phyloP scores from a whole-genome alignment of 768 basidiomycete species.

The Leccinellum luteum region DNA sequence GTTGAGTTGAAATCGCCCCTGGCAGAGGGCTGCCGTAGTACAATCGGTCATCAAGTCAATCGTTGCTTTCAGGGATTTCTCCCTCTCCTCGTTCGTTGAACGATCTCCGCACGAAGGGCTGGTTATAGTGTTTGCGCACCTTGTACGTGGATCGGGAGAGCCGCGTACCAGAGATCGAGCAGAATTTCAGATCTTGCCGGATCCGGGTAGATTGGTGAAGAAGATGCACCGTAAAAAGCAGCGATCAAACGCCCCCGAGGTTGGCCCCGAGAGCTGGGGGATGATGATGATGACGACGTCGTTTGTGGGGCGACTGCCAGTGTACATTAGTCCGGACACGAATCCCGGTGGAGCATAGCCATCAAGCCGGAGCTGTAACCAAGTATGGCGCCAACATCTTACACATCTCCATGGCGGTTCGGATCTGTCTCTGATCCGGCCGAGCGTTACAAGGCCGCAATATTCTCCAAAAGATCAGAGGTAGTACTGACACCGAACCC shows the following conservation, averaged over 20 bases:
- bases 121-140: neutral
- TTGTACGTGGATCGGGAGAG: neutral
- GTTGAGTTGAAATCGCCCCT: no score
- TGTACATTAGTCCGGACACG: no score
- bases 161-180: neutral
- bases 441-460: constrained; percentile 43
- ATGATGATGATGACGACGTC: neutral
- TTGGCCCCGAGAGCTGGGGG: no score
- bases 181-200: neutral
- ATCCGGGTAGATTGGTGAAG: neutral
- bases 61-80: no score
- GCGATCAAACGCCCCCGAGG: no score
- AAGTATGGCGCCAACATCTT: neutral
- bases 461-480: constrained; percentile 21
- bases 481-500: no score
- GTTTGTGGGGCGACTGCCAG: no score
- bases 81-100: neutral
- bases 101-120: no score
- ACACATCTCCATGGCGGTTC: constrained; percentile 43
- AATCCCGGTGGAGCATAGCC: constrained; percentile 44
- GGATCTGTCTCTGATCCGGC: constrained; percentile 47
- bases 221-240: neutral
- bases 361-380: neutral
- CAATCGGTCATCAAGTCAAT: no score
- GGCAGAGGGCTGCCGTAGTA: no score